A percentile compares a stretch with the other conserved stretches of the same genome.
Evolutionary conservation across 2,329 filamentous ascomycete species (phyloP).

Genomic region (Chalaropsis thielavioides): DNA sequence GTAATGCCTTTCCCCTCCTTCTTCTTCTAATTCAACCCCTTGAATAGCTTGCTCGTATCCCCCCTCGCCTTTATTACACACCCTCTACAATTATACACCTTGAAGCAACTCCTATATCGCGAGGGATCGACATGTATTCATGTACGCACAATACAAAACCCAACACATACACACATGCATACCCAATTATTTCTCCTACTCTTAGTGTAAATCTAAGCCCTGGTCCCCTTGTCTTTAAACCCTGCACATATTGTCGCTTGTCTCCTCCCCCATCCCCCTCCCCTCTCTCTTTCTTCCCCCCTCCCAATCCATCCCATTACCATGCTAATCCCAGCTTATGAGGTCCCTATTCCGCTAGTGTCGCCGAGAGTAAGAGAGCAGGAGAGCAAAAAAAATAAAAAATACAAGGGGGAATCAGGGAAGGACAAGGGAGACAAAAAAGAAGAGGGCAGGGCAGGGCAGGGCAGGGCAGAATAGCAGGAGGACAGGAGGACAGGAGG

Average conservation of each 20-base stretch:
- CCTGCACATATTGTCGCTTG: not conserved
- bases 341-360: constrained; percentile 2
- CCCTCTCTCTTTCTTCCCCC: not conserved
- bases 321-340: not conserved
- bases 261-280: not conserved
- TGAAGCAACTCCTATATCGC: not conserved
- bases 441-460: not conserved
- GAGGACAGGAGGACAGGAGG: not conserved
- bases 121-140: not conserved
- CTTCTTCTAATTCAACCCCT: not conserved
- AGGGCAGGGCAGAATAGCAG: not conserved
- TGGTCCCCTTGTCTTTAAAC: not conserved
- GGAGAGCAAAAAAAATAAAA: no score
- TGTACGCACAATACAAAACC: not conserved
- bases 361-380: not conserved
- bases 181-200: not conserved
- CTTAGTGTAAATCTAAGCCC: not conserved
- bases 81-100: not conserved
- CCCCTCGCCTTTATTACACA: not conserved
- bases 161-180: not conserved
- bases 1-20: not conserved
- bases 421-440: not conserved
- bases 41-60: not conserved
- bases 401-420: not conserved
- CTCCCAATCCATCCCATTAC: not conserved